These are phyloP conservation scores for Neonectria ditissima DNA, from an alignment of 2,329 filamentous ascomycete species.

Conservation along the genomic window DNA sequence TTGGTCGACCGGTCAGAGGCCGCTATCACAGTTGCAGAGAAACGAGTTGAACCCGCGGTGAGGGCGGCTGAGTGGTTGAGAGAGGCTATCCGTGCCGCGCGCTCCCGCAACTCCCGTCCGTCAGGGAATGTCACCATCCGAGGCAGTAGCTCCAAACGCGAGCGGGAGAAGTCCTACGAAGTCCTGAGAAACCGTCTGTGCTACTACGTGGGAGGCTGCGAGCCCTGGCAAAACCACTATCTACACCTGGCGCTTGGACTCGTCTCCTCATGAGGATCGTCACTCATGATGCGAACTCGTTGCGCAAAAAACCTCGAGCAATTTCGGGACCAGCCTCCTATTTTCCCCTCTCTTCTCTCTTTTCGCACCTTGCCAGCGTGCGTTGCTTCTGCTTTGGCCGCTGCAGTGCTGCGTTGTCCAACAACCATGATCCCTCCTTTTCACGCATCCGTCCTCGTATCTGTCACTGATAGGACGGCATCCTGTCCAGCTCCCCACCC, in stretches of 20 bases:
- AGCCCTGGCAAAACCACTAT: constrained; percentile 27
- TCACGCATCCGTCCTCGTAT: constrained; percentile 48
- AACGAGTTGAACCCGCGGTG: constrained; percentile 14
- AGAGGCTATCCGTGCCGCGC: constrained; percentile 23
- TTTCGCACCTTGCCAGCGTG: constrained; percentile 30
- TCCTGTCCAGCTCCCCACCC: constrained; percentile 52
- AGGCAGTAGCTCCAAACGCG: constrained; percentile 8
- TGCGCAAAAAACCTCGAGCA: constrained; percentile 32
- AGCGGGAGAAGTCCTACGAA: neutral
- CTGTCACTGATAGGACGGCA: constrained; percentile 58
- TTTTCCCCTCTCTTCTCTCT: constrained; percentile 28
- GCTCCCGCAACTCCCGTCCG: constrained; percentile 21
- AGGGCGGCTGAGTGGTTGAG: constrained; percentile 17
- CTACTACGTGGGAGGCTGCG: neutral
- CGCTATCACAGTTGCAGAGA: constrained; percentile 18
- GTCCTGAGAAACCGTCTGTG: constrained; percentile 19
- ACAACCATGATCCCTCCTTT: constrained; percentile 58
- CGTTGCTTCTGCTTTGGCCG: constrained; percentile 44
- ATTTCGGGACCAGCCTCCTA: constrained; percentile 41
- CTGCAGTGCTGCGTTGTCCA: constrained; percentile 60
- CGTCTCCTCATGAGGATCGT: constrained; percentile 39
- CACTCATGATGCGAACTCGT: constrained; percentile 34
- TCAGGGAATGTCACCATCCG: constrained; percentile 26
- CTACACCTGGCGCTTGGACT: constrained; percentile 32
- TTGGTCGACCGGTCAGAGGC: constrained; percentile 33